These are phyloP conservation scores for Macrocybe gigantea DNA, from an alignment of 768 basidiomycete species.

Conservation along the genomic window DNA sequence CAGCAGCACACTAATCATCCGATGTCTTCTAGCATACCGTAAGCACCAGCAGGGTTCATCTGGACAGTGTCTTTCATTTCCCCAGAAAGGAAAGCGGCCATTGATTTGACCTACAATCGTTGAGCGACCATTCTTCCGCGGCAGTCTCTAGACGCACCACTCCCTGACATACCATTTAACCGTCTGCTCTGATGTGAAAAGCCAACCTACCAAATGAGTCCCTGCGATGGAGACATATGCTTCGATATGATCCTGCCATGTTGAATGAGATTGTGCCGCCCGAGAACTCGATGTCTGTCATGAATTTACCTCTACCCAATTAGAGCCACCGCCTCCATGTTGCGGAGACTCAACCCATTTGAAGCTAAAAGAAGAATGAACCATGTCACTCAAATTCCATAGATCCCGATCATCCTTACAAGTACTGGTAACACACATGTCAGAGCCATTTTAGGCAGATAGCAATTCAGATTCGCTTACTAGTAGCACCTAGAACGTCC, in stretches of 20 bases:
- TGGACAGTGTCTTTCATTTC: constrained; percentile 94
- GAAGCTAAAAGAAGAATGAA: constrained; percentile 41
- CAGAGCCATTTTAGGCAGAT: neutral
- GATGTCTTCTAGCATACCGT: constrained; percentile 39
- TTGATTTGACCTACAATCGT: constrained; percentile 70
- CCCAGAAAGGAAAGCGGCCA: constrained; percentile 91
- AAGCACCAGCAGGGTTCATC: constrained; percentile 75
- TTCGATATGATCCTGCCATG: constrained; percentile 70
- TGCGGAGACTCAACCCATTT: constrained; percentile 94
- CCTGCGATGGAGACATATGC: constrained; percentile 82
- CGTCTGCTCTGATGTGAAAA: neutral
- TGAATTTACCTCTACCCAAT: constrained; percentile 80
- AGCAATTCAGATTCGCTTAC: neutral
- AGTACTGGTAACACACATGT: constrained; percentile 52
- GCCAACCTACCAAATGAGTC: constrained; percentile 64
- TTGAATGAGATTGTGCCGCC: neutral
- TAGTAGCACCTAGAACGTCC: no score
- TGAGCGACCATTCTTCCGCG: neutral
- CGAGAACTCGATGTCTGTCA: neutral
- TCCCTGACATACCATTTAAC: constrained; percentile 38
- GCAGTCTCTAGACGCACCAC: constrained; percentile 44
- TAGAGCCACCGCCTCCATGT: constrained; percentile 74
- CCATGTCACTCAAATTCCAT: constrained; percentile 4
- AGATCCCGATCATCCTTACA: constrained; percentile 45
- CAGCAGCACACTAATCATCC: neutral